phyloP scores from a whole-genome alignment of 495 filamentous ascomycete species.

The Aspergillus egyptiacus region DNA sequence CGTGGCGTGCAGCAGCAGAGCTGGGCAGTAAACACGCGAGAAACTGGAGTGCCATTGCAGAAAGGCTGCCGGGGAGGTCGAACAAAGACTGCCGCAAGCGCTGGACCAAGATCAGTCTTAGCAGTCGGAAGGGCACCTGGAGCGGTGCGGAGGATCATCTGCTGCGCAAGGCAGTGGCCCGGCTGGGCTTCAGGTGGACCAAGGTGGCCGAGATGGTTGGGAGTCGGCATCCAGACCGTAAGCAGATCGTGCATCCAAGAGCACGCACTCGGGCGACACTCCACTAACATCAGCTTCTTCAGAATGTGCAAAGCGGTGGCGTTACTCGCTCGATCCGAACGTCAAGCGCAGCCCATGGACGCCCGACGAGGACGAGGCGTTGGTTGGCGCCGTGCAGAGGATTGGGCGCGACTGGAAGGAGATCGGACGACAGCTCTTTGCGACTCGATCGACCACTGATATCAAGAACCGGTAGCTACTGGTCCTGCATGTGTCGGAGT shows the following conservation, averaged over 20 bases:
- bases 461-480: constrained; percentile 22
- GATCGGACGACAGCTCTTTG: constrained; percentile 13
- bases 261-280: no score
- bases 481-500: no score
- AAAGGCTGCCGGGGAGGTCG: constrained; percentile 14
- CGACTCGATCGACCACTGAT: constrained; percentile 16
- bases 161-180: constrained; percentile 15
- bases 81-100: constrained; percentile 29
- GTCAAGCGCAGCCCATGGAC: constrained; percentile 21
- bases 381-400: constrained; percentile 12
- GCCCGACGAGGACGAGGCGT: constrained; percentile 10
- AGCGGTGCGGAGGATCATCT: constrained; percentile 18
- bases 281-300: neutral
- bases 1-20: no score
- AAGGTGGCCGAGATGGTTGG: constrained; percentile 20
- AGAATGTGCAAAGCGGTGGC: constrained; percentile 28
- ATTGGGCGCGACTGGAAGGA: constrained; percentile 16
- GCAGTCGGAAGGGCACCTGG: constrained; percentile 21
- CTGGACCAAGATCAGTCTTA: constrained; percentile 16
- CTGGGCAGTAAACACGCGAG: neutral
- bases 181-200: constrained; percentile 21
- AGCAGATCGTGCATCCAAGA: neutral
- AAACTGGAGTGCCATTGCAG: constrained; percentile 12
- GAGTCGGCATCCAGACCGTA: constrained; percentile 23
- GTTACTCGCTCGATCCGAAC: constrained; percentile 17